These are phyloP conservation scores for Pythium oligandrum DNA, from an alignment of 352 stramenopile species.

Conservation along the genomic window DNA sequence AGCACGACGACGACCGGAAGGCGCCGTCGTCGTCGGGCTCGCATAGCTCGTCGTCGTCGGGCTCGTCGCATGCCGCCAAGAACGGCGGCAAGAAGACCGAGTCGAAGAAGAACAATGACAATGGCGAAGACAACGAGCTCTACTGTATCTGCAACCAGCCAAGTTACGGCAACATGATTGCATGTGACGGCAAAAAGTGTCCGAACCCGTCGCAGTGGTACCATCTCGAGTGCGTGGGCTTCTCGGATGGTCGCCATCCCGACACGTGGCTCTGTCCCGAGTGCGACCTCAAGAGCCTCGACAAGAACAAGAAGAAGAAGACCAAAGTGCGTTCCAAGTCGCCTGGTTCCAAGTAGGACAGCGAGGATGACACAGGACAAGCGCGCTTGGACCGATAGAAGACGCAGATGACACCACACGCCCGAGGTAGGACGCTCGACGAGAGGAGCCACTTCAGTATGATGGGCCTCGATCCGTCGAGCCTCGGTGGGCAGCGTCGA, in stretches of 20 bases:
- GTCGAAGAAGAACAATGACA: conserved; percentile 56
- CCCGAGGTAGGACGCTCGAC: no score
- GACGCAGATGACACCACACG: no score
- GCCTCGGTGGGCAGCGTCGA: no score
- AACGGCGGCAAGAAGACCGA: conserved; percentile 30
- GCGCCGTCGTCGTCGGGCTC: not conserved
- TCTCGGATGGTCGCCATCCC: conserved; percentile 72
- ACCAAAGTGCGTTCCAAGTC: conserved; percentile 76
- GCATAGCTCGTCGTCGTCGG: not conserved
- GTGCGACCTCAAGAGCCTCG: conserved; percentile 80
- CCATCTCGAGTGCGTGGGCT: conserved; percentile 81
- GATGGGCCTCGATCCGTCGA: no score
- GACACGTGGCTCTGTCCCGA: conserved; percentile 86
- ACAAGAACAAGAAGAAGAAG: conserved; percentile 86
- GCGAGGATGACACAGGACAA: no score
- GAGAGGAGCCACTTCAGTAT: no score
- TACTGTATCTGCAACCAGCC: conserved; percentile 86
- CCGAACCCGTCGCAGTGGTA: conserved; percentile 87
- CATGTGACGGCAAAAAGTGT: conserved; percentile 84
- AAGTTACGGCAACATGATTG: conserved; percentile 88
- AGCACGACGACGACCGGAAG: conserved; percentile 3
- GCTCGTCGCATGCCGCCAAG: conserved; percentile 7
- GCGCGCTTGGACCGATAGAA: no score
- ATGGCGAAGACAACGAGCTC: conserved; percentile 80
- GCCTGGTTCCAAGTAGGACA: conserved; percentile 50